Base-by-base conservation (phyloP, 495 filamentous ascomycete genomes). In the Hyaloscypha finlandica region DNA sequence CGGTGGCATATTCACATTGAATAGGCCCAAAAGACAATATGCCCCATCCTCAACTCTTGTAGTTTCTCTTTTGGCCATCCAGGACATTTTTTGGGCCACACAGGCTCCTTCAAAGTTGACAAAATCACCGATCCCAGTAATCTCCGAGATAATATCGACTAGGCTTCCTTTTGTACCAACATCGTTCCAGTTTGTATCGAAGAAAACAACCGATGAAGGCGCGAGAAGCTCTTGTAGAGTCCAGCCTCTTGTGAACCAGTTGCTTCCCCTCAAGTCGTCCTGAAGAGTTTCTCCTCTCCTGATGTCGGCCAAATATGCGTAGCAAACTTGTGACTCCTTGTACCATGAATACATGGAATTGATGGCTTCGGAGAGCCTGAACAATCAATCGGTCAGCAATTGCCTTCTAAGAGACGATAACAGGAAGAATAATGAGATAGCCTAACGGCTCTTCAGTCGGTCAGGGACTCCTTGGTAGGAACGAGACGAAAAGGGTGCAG, bases 181-280 rank as follows among this genome's bases (percentile, higher is more conserved):
- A 20, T 25, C 20, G 11, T 2, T 32, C 22, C 20, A 66, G n/a
- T 61, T 30, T 20, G 20, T 25, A 29, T 66, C 35, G 39, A 37
- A 61, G 31, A 68, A 68, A 14, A 42, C 30, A 3, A 68, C 53
- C 8, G 5, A n/a, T 33, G 22, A 11, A 12, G 75, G 70, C 20
- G 72, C 76, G 31, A 78, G 61, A 5, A 77, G 68, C 57, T 77
- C 76, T 56, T 77, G 76, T 12, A 77, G 60, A 1, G 76, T 77
- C 76, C 74, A 76, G 6, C 76, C 75, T 45, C 76, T 30, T 22
- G 20, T 51, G 56, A 61, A 65, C 63, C 63, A 65, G 4, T 30
- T 6, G 39, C 45, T 33, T 35, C 48, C 20, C 11, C 53, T 25
- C 20, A 56, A 6, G 16, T 19, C 42, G 9, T 45, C 16, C 20